Base-by-base conservation (phyloP, 495 filamentous ascomycete species). In the Neurospora hispaniola region DNA sequence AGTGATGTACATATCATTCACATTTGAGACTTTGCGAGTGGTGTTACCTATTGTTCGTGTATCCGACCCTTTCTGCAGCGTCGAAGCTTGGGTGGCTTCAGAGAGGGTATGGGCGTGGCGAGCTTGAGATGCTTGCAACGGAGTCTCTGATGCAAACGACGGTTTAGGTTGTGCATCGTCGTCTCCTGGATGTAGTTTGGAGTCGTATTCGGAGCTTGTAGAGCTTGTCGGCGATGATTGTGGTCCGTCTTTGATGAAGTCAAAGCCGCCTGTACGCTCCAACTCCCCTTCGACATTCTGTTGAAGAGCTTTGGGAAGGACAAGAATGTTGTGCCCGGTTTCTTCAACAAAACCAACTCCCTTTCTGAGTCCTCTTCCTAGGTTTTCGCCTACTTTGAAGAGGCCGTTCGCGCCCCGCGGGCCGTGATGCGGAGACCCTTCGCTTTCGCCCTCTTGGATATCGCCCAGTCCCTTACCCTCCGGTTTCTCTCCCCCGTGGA, bases 271-370 rank as follows among this genome's bases (percentile, higher is more conserved):
- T 12, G 85, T 89, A 20, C 83, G 85, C 69, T 85, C 84, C 39
- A 92, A 75, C 42, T 86, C 84, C 27, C 77, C 82, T 69, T 86
- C 91, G 12, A 95, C 84, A 42, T 89, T 89, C 18, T 89, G 86
- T 6, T 89, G 88, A 23, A 94, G 84, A 31, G 84, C 86, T 46
- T 79, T 85, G 43, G 54, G 54, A 35, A 66, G 54, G 14, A 66
- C 54, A 38, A 66, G 27, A 18, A 66, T 66, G 31, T 66, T 35
- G 3, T 66, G 54, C 23, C 54, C 54, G 54, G 89, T 78, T 11
- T 88, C 88, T 59, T 81, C 81, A 4, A 82, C 72, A 59, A 87
- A 73, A 11, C 81, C 84, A 38, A 82, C 80, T 31, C 82, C 83
- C 70, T 82, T 84, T 69, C 78, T 81, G n/a, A 85, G 70, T 10